A percentile compares a stretch with the other conserved stretches of the same genome.
These are phyloP conservation scores for Aureobasidium musti DNA, from an alignment of 2,329 filamentous ascomycete species.

Conservation along the genomic window DNA sequence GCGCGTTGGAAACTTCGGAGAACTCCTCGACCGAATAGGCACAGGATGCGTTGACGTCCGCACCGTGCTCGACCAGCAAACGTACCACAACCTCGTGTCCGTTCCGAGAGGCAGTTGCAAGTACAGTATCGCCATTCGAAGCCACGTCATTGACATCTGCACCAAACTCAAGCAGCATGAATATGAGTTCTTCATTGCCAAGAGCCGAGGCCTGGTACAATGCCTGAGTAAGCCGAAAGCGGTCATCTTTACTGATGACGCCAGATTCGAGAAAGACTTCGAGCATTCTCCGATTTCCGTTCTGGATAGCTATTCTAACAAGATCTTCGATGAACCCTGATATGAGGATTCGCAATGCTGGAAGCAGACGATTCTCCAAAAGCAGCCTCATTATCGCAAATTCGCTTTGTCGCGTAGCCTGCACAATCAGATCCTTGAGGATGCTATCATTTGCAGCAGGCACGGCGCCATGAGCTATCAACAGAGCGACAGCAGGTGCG, in stretches of 20 bases:
- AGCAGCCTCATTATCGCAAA: no score
- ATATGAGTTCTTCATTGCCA: background rate
- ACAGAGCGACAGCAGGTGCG: background rate
- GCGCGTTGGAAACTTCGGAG: no score
- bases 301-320: background rate
- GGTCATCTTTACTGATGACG: background rate
- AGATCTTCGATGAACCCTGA: background rate
- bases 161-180: background rate
- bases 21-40: no score
- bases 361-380: background rate
- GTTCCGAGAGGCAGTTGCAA: background rate
- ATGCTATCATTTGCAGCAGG: background rate
- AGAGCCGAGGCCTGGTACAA: background rate
- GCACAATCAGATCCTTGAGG: background rate
- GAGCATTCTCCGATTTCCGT: background rate
- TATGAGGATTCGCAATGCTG: background rate
- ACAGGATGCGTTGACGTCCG: background rate
- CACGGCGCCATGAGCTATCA: background rate
- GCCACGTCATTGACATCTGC: background rate
- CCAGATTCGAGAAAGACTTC: background rate
- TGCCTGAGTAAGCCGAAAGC: no score
- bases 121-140: background rate
- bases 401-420: no score
- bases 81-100: background rate
- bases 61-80: background rate